Evolutionary conservation across 257 asterid species (phyloP), one percentile per base, ranked within the genome.

Genomic region (Coffea eugenioides): DNA sequence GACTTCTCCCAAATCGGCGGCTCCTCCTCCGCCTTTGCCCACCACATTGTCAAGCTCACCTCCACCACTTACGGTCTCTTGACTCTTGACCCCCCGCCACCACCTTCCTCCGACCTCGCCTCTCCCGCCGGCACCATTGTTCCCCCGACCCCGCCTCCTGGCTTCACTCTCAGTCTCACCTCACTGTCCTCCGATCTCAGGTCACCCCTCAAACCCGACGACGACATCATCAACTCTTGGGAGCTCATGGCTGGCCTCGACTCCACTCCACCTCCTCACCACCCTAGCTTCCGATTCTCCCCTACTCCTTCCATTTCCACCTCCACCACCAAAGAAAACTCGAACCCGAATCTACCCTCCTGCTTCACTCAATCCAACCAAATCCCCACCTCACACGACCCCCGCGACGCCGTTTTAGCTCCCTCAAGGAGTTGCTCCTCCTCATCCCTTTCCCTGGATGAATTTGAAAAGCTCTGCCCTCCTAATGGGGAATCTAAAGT

Each of bases 41-140:
- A 95, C 90, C 99, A 95, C 93, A 90, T 95, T 83, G 99, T 95
- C 25, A 93, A 97, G 69, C 97, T 93, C 74, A 93, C 98, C 82
- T 95, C 99, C 90, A 88, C 99, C 74, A 92, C 99, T 20, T 93
- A 95, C 82, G 99, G 99, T 31, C 84, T 95, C 39, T 39, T 95
- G 8, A 87, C 91, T 25, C 91, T 94, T 39, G 98, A 94, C 79
- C 87, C 93, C 16, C 56, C 56, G 3, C 56, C 56, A 0, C 56
- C 16, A 51, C 56, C 23, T 36, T 21, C 84, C 14, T 4, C 82
- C 71, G 8, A 84, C 64, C 74, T 82, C 72, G 36, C 74, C 79
- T 72, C 88, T 25, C 85, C 34, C 73, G 69, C 69, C 71, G 69
- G 70, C 64, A 79, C 36, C 11, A 80, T 70, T 49, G 77, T 45